A percentile compares a stretch with the other conserved stretches of the same genome.
Conservation (phyloP, 352 stramenopile species). For the Blastocystis hominis region DNA sequence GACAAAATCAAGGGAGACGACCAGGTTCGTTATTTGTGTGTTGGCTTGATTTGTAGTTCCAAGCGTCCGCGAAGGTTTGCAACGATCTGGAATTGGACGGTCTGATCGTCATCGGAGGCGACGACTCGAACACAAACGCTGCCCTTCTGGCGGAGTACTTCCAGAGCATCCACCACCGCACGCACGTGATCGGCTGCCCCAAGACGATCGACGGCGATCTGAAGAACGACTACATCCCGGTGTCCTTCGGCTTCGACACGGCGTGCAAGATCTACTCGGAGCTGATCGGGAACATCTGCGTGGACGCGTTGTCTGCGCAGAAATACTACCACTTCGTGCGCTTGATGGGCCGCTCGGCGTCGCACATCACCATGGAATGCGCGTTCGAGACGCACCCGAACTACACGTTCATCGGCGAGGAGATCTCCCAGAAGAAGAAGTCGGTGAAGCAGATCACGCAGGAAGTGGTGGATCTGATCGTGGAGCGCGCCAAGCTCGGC, state of each 20-base stretch:
- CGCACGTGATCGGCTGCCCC: constrained; percentile 62
- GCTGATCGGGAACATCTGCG: too few species aligned
- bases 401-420: constrained; percentile 58
- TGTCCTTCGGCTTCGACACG: constrained; percentile 67
- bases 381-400: constrained; percentile 64
- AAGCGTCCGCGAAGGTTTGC: constrained; percentile 55
- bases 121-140: constrained; percentile 67
- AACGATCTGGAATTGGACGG: constrained; percentile 63
- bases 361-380: constrained; percentile 65
- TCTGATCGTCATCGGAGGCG: constrained; percentile 65
- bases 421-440: neutral
- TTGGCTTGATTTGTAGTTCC: constrained; percentile 6
- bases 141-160: constrained; percentile 67
- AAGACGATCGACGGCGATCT: constrained; percentile 68
- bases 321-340: constrained; percentile 67
- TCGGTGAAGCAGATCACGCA: constrained; percentile 59
- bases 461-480: constrained; percentile 60
- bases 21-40: constrained; percentile 35
- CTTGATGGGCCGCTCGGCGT: constrained; percentile 63
- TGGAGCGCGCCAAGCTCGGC: constrained; percentile 56
- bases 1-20: constrained; percentile 65
- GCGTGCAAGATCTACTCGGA: constrained; percentile 62
- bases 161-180: constrained; percentile 61
- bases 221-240: constrained; percentile 66
- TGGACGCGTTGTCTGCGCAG: constrained; percentile 63